Evolutionary conservation across 768 basidiomycete species (phyloP), one percentile per base, ranked within the genome.

Genomic region (Megacollybia marginata): DNA sequence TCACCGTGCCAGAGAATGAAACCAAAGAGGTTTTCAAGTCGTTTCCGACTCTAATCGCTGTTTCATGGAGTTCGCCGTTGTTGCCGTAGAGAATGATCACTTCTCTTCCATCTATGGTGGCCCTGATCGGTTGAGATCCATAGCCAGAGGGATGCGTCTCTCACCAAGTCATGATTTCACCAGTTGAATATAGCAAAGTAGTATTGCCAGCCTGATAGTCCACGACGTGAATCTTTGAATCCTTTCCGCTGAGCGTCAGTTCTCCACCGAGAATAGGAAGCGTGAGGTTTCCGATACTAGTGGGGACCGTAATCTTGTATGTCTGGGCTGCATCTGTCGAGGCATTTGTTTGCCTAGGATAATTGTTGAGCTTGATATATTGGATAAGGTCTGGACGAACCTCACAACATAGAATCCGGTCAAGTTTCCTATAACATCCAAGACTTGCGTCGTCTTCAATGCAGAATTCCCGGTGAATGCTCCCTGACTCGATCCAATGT

Each of bases 181-280:
- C 73, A 12, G 73, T 73, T 5, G 76, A 76, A 49, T 76, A 77
- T 2, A 76, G 54, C 38, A 77, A 44, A 23, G 64, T 67, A 6
- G 64, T 72, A 7, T 65, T 65, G 12, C 76, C 76, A 38, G 74
- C 74, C 18, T 51, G 49, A 50, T 77, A 77, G 52, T 77, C 75
- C 2, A 75, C 73, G 11, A 78, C 68, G 49, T 76, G 71, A 33
- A 77, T 65, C 57, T 78, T 78, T 0, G 76, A 76, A 53, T 78
- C 75, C 58, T 71, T 74, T n/a, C 76, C 76, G 49, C 67, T 65
- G n/a, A 78, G 61, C 0, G 67, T 55, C 32, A 78, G 63, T 18
- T 61, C 62, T 33, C 73, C 73, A 8, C 74, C 73, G 18, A 76
- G 54, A 4, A 65, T 65, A 9, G 76, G 76, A 42, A 76, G 59